Conservation (phyloP, 257 asterid genomes). For the Galeopsis tetrahit region DNA sequence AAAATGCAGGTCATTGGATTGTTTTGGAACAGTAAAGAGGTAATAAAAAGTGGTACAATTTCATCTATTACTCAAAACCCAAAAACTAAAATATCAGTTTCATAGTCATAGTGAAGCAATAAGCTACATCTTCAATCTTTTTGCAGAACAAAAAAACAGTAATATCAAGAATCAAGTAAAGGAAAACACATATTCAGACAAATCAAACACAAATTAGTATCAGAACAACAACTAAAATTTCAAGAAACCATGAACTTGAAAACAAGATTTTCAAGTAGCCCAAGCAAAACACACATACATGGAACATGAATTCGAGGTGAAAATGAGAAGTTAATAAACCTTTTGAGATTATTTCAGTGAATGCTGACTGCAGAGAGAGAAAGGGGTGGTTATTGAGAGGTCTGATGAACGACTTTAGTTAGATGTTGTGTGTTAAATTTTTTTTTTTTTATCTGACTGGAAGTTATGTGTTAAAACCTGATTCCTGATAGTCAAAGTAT, state of each 20-base stretch:
- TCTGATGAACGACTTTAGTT: neutral
- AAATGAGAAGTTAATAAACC: neutral
- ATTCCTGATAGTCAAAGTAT: slow-evolving; percentile 1
- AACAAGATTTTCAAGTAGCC: neutral
- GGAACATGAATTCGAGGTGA: neutral
- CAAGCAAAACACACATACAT: too few relatives aligned
- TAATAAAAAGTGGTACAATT: too few relatives aligned
- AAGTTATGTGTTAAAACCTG: slow-evolving; percentile 9
- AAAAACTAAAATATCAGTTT: too few relatives aligned
- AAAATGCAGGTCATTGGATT: too few relatives aligned
- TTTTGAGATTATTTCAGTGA: neutral
- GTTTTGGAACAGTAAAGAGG: too few relatives aligned
- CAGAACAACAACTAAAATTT: neutral
- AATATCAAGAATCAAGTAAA: neutral
- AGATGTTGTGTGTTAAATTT: neutral
- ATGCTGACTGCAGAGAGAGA: neutral
- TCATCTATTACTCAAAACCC: too few relatives aligned
- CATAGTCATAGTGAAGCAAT: neutral
- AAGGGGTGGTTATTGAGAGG: neutral
- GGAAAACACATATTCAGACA: neutral
- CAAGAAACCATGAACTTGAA: neutral
- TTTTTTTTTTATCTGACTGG: neutral
- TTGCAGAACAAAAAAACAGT: neutral
- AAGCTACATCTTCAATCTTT: neutral
- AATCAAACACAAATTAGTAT: neutral